A percentile compares a stretch with the other conserved stretches of the same genome.
Conservation (phyloP, 805 yeast species). For the Candida sithepensis region DNA sequence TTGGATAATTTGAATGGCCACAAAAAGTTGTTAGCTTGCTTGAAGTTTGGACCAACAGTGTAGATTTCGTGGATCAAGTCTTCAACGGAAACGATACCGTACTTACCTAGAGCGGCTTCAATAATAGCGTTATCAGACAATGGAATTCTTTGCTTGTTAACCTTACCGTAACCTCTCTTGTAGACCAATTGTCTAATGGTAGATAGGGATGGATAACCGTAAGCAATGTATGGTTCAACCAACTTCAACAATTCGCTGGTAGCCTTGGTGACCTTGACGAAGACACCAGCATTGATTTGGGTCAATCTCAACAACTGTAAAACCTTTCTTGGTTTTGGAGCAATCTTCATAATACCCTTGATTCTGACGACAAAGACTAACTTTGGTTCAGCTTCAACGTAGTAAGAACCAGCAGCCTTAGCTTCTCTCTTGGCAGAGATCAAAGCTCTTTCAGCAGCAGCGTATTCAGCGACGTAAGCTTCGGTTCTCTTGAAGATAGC, state of each 20-base stretch:
- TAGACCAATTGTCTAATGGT: slow-evolving; percentile 89
- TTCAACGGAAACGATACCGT: slow-evolving; percentile 88
- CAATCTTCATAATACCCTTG: slow-evolving; percentile 98
- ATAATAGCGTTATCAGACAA: slow-evolving; percentile 83
- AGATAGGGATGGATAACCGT: slow-evolving; percentile 94
- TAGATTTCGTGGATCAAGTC: slow-evolving; percentile 94
- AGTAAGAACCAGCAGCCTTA: slow-evolving; percentile 90
- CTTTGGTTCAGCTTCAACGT: slow-evolving; percentile 91
- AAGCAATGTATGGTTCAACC: slow-evolving; percentile 95
- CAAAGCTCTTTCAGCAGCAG: slow-evolving; percentile 84
- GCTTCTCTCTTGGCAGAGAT: slow-evolving; percentile 89
- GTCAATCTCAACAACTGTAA: slow-evolving; percentile 88
- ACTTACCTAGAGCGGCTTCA: slow-evolving; percentile 86
- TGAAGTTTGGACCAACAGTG: slow-evolving; percentile 98
- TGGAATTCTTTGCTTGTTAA: slow-evolving; percentile 93
- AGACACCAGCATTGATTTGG: slow-evolving; percentile 93
- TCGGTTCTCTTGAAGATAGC: slow-evolving; percentile 83
- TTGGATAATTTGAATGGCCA: slow-evolving; percentile 97
- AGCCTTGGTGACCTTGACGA: slow-evolving; percentile 94
- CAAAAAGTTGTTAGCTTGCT: slow-evolving; percentile 96
- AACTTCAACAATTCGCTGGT: slow-evolving; percentile 87
- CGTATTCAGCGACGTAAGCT: slow-evolving; percentile 94
- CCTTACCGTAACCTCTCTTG: slow-evolving; percentile 98
- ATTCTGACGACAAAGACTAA: slow-evolving; percentile 95
- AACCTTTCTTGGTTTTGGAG: slow-evolving; percentile 99